phyloP scores from a whole-genome alignment of 2,329 filamentous ascomycete species.

The Microdochium paspali region DNA sequence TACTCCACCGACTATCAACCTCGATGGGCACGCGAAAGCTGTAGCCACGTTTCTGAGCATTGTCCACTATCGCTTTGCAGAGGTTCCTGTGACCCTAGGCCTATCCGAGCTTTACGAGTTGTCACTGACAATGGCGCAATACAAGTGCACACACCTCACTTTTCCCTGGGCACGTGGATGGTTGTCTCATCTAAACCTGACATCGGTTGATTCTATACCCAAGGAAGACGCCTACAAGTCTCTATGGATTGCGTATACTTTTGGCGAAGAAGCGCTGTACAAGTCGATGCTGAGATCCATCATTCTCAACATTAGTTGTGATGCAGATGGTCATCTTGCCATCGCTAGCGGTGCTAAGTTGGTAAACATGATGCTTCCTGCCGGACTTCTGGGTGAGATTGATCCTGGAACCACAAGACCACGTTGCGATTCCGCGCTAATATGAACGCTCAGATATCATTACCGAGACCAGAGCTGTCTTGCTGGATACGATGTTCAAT shows the following conservation, averaged over 20 bases:
- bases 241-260: slow-evolving; percentile 12
- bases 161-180: slow-evolving; percentile 14
- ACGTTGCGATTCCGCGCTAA: background rate
- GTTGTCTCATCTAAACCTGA: slow-evolving; percentile 4
- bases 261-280: slow-evolving; percentile 12
- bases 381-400: slow-evolving; percentile 10
- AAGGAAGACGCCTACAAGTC: slow-evolving; percentile 10
- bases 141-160: slow-evolving; percentile 12
- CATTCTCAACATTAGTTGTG: slow-evolving; percentile 9
- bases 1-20: background rate
- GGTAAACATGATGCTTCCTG: slow-evolving; percentile 11
- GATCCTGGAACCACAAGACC: background rate
- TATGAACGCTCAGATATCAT: slow-evolving; percentile 7
- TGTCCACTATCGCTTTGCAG: slow-evolving; percentile 12
- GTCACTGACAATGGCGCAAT: slow-evolving; percentile 6
- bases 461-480: slow-evolving; percentile 5
- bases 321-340: slow-evolving; percentile 9
- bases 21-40: slow-evolving; percentile 8
- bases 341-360: slow-evolving; percentile 9
- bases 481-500: slow-evolving; percentile 8
- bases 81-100: slow-evolving; percentile 6
- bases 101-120: slow-evolving; percentile 13
- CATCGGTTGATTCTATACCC: background rate
- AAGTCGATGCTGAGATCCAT: slow-evolving; percentile 12
- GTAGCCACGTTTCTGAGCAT: slow-evolving; percentile 11